phyloP scores from a whole-genome alignment of 208 protist species.

The Borovskyia barvae region DNA sequence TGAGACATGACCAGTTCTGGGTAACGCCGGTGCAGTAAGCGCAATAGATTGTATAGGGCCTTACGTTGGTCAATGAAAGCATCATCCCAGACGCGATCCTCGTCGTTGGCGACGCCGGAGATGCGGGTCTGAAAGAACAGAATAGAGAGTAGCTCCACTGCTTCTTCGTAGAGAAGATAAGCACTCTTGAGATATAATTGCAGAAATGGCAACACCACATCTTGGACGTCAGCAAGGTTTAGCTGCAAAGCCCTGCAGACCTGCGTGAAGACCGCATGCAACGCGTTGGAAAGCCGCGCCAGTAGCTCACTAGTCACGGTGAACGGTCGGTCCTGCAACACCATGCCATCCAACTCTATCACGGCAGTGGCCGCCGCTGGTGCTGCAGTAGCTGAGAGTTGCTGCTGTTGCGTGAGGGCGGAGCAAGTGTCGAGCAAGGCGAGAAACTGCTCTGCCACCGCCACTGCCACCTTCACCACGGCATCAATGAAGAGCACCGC shows the following conservation, averaged over 20 bases:
- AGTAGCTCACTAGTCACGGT: slow-evolving; percentile 30
- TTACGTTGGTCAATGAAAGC: slow-evolving; percentile 66
- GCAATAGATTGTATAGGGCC: slow-evolving; percentile 53
- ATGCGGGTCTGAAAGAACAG: slow-evolving; percentile 54
- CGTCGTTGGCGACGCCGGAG: slow-evolving; percentile 29
- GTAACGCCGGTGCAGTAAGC: slow-evolving; percentile 55
- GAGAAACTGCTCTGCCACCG: slow-evolving; percentile 64
- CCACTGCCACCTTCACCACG: slow-evolving; percentile 41
- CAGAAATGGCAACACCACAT: slow-evolving; percentile 42
- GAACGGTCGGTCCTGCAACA: slow-evolving; percentile 30
- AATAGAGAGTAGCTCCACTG: slow-evolving; percentile 39
- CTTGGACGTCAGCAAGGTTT: slow-evolving; percentile 35
- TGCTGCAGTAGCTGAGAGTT: not conserved
- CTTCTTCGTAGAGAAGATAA: slow-evolving; percentile 48
- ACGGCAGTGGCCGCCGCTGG: not conserved
- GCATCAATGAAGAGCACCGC: slow-evolving; percentile 51
- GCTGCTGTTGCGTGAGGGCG: slow-evolving; percentile 1
- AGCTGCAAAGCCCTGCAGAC: slow-evolving; percentile 32
- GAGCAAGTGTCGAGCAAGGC: slow-evolving; percentile 44
- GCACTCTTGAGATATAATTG: slow-evolving; percentile 63
- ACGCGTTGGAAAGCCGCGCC: slow-evolving; percentile 22
- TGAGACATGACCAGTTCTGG: slow-evolving; percentile 52
- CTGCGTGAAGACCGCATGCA: slow-evolving; percentile 51
- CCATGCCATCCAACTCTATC: slow-evolving; percentile 17
- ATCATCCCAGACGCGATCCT: slow-evolving; percentile 54